phyloP scores from a whole-genome alignment of 1,284 basidiomycete species.

The Xerocomus nothofagi region DNA sequence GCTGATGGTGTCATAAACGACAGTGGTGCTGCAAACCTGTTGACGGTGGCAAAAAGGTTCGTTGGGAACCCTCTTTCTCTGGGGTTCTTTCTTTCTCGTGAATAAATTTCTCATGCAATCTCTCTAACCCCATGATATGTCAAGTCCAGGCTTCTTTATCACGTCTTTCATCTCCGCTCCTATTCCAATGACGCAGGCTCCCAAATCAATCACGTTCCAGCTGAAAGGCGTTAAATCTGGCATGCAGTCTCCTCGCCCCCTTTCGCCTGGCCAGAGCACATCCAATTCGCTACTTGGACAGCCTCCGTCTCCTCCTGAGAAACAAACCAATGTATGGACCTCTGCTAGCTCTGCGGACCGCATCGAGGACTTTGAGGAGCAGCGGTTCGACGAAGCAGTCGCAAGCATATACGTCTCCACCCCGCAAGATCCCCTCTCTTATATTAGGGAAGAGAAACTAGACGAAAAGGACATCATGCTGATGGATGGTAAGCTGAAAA shows the following conservation, averaged over 20 bases:
- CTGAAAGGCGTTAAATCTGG: conserved; percentile 10
- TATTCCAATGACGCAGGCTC: conserved; percentile 29
- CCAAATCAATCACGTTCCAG: conserved; percentile 20
- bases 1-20: conserved; percentile 2
- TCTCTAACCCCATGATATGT: conserved; percentile 27
- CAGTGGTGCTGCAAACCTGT: conserved; percentile 7
- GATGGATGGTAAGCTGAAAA: conserved; percentile 49
- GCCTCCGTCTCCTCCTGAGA: conserved; percentile 31
- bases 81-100: conserved; percentile 12
- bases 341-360: background rate
- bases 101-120: conserved; percentile 21
- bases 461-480: conserved; percentile 50
- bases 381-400: conserved; percentile 27
- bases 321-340: conserved; percentile 13
- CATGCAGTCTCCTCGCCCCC: conserved; percentile 32
- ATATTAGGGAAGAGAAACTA: conserved; percentile 54
- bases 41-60: conserved; percentile 26
- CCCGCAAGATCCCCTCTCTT: conserved; percentile 24
- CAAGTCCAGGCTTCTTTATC: conserved; percentile 38
- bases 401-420: conserved; percentile 29
- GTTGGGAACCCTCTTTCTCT: conserved; percentile 15
- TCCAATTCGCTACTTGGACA: conserved; percentile 43
- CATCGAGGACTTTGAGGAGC: conserved; percentile 13
- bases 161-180: conserved; percentile 32
- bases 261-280: conserved; percentile 32